These are phyloP conservation scores for Phyllosticta citrichinensis DNA, from an alignment of 2,329 filamentous ascomycete genomes.

Conservation along the genomic window DNA sequence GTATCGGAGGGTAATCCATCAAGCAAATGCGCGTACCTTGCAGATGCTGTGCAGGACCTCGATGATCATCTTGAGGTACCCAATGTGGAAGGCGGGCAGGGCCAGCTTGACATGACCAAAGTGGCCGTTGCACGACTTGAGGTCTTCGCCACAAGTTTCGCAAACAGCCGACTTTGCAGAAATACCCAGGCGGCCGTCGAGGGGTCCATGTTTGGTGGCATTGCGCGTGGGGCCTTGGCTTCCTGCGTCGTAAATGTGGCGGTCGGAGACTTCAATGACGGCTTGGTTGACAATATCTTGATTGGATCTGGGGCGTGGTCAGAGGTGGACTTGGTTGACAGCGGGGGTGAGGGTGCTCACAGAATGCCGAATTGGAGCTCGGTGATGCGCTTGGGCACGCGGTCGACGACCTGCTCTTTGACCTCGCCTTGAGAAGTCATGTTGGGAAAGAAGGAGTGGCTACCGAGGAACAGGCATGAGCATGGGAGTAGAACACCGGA, in stretches of 20 bases:
- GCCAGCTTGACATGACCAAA: constrained; percentile 90
- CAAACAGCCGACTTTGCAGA: constrained; percentile 75
- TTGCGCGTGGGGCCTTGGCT: constrained; percentile 47
- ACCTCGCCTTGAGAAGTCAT: constrained; percentile 20
- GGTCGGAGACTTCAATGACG: constrained; percentile 88
- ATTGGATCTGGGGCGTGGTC: constrained; percentile 52
- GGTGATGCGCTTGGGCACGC: constrained; percentile 81
- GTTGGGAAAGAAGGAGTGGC: neutral
- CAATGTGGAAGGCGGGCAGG: constrained; percentile 88
- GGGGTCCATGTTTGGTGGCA: constrained; percentile 70
- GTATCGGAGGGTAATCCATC: neutral
- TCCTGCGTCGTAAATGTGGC: constrained; percentile 84
- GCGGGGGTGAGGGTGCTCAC: constrained; percentile 32
- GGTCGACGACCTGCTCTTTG: constrained; percentile 86
- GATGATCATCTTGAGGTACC: constrained; percentile 89
- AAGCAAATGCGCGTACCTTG: constrained; percentile 40
- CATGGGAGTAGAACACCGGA: neutral
- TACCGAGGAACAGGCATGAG: constrained; percentile 9
- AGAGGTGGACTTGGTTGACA: constrained; percentile 9
- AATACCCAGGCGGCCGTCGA: constrained; percentile 80
- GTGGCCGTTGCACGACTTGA: constrained; percentile 85
- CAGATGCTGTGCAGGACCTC: constrained; percentile 90
- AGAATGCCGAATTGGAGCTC: constrained; percentile 91
- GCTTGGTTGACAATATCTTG: constrained; percentile 94
- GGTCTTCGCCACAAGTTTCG: constrained; percentile 68